Conservation (phyloP, 192 early-diverging fungal genomes). For the Rhizoclosmatium sp. region DNA sequence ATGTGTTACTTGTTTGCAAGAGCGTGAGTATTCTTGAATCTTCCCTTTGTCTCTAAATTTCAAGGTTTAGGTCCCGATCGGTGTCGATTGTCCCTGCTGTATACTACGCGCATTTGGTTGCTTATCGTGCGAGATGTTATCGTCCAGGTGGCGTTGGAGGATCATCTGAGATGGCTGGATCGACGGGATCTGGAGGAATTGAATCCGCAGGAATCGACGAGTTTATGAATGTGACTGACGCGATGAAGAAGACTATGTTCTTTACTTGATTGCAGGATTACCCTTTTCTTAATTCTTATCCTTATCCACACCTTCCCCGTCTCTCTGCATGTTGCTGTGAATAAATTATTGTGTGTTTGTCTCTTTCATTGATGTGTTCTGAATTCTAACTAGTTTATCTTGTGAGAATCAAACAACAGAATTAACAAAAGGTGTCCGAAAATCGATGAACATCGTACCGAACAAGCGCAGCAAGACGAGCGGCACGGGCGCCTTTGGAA, state of each 20-base stretch:
- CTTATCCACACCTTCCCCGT: too few species aligned
- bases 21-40: constrained; percentile 30
- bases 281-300: too few species aligned
- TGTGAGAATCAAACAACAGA: too few species aligned
- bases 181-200: constrained; percentile 7
- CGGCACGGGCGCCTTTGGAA: background rate
- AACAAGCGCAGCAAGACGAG: background rate
- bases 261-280: constrained; percentile 23
- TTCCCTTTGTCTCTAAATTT: background rate
- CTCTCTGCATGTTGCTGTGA: too few species aligned
- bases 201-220: constrained; percentile 29
- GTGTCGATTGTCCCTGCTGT: constrained; percentile 88
- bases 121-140: constrained; percentile 61
- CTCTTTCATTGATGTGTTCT: too few species aligned
- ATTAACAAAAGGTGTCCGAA: too few species aligned
- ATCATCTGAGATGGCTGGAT: constrained; percentile 24
- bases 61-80: constrained; percentile 67
- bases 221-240: constrained; percentile 32
- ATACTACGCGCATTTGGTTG: constrained; percentile 89
- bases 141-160: constrained; percentile 23
- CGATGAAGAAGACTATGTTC: constrained; percentile 40
- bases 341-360: too few species aligned
- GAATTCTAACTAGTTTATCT: too few species aligned
- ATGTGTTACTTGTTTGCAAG: constrained; percentile 85
- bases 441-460: background rate